Conservation (phyloP, 169 alveolate genomes). For the Perkinsus marinus region DNA sequence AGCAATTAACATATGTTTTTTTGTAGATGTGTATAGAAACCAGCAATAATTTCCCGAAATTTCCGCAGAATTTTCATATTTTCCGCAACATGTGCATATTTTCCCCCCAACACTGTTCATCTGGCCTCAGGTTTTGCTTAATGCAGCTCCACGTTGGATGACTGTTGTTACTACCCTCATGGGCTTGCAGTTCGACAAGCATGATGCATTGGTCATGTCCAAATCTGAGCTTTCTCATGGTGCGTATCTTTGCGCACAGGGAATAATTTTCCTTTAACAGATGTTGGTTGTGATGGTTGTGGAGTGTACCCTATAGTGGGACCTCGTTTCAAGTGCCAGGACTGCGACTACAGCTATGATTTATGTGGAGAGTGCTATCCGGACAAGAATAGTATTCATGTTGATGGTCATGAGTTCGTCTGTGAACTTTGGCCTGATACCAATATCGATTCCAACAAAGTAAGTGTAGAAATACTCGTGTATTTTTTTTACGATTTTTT, state of each 20-base stretch:
- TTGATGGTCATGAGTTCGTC: not conserved
- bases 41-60: no score
- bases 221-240: not conserved
- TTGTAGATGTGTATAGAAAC: no score
- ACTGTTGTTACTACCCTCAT: not conserved
- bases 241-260: not conserved
- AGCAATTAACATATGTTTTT: no score
- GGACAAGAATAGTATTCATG: not conserved
- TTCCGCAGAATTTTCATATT: no score
- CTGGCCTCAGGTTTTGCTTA: not conserved
- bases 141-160: not conserved
- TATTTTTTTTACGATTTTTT: no score
- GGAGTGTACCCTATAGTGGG: not conserved
- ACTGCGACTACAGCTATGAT: not conserved
- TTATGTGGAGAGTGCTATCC: not conserved
- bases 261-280: not conserved
- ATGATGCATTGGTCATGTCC: not conserved
- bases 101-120: no score
- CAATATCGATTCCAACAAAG: not conserved
- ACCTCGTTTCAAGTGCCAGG: not conserved
- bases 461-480: not conserved
- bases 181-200: not conserved
- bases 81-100: no score
- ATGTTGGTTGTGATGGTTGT: not conserved
- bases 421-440: not conserved